Conservation (phyloP, 176 grass and related monocot genomes). For the Carex littledalei region DNA sequence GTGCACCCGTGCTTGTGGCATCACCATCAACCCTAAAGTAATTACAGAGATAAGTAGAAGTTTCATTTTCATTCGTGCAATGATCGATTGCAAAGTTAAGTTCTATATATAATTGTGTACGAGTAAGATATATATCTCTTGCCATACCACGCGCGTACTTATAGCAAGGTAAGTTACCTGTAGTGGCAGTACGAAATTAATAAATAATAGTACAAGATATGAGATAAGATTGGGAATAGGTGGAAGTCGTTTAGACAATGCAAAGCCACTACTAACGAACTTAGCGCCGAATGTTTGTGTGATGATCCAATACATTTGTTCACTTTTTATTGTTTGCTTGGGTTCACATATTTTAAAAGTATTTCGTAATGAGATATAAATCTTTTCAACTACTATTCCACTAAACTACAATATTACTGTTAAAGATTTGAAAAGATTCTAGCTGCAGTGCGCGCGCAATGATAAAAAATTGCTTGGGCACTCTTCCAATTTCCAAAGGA, state of each 20-base stretch:
- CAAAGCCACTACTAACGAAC: constrained; percentile 5
- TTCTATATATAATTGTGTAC: neutral
- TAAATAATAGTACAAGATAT: neutral
- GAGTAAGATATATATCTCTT: neutral
- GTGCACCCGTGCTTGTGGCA: constrained; percentile 9
- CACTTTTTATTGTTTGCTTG: neutral
- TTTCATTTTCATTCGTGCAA: constrained; percentile 1
- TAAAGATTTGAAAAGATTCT: neutral
- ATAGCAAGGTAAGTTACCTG: neutral
- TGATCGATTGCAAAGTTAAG: neutral
- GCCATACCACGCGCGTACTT: neutral
- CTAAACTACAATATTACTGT: neutral
- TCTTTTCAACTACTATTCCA: neutral
- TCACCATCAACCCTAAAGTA: too few relatives aligned
- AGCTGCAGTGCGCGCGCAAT: neutral
- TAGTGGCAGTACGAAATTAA: neutral
- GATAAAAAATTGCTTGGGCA: neutral
- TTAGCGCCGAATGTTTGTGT: neutral
- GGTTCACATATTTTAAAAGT: neutral
- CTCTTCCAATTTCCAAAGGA: constrained; percentile 6
- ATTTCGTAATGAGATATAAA: neutral
- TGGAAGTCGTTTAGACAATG: constrained; percentile 19
- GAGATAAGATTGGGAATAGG: neutral
- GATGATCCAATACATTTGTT: neutral
- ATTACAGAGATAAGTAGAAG: constrained; percentile 10